Conservation (phyloP, 371 early-diverging fungal genomes). For the Parasitella parasitica region DNA sequence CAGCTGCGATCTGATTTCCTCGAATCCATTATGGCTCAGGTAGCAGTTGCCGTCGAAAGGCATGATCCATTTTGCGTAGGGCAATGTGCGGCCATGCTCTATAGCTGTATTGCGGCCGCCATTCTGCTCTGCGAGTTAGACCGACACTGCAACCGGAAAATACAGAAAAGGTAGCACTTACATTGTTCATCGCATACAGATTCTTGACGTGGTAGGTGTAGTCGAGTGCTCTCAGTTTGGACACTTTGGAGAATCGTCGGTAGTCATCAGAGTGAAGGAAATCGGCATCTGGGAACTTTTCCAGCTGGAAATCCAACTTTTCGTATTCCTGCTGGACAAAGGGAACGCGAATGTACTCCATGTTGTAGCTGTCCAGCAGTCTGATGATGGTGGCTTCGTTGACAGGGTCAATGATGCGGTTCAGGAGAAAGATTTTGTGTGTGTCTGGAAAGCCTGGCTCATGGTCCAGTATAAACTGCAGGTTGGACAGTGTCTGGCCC, state of each 20-base stretch:
- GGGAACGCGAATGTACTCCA: slow-evolving; percentile 63
- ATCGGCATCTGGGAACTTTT: slow-evolving; percentile 68
- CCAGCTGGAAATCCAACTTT: slow-evolving; percentile 61
- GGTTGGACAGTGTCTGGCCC: slow-evolving; percentile 67
- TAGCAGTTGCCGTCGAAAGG: slow-evolving; percentile 75
- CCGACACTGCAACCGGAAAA: not conserved
- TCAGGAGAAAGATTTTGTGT: slow-evolving; percentile 65
- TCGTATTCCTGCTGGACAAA: slow-evolving; percentile 60
- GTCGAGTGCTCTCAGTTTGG: slow-evolving; percentile 62
- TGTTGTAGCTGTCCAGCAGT: slow-evolving; percentile 52
- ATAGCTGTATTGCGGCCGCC: slow-evolving; percentile 70
- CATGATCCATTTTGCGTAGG: slow-evolving; percentile 65
- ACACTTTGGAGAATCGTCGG: slow-evolving; percentile 58
- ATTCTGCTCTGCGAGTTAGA: slow-evolving; percentile 40
- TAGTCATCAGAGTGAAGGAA: slow-evolving; percentile 68
- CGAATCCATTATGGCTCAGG: slow-evolving; percentile 57
- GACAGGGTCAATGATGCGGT: slow-evolving; percentile 64
- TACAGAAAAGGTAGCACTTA: no score
- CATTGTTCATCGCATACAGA: slow-evolving; percentile 75
- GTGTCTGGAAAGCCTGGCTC: slow-evolving; percentile 64
- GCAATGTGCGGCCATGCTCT: slow-evolving; percentile 53
- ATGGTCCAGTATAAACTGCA: slow-evolving; percentile 67
- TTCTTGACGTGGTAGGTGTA: slow-evolving; percentile 73
- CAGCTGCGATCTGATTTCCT: slow-evolving; percentile 60
- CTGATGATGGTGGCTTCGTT: slow-evolving; percentile 60